These are phyloP conservation scores for Cicer cuneatum DNA, from an alignment of 306 rosid species.

Conservation along the genomic window DNA sequence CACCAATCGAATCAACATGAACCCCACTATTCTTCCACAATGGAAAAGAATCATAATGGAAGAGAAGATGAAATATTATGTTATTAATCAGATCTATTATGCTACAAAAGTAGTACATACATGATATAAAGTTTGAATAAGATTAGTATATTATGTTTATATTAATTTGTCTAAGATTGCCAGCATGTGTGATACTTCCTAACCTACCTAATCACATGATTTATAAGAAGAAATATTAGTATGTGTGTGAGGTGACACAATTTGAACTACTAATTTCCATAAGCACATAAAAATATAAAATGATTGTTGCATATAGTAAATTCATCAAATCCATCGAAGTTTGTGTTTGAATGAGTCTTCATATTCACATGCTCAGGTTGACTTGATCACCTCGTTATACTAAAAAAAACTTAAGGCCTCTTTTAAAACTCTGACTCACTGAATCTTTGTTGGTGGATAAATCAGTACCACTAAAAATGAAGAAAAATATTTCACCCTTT, in stretches of 20 bases:
- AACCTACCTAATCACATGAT: conserved; percentile 58
- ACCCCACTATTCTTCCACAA: conserved; percentile 55
- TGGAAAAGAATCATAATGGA: conserved; percentile 55
- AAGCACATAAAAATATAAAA: neutral
- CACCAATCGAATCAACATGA: conserved; percentile 57
- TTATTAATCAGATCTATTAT: conserved; percentile 45
- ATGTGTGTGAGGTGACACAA: neutral
- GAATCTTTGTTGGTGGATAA: conserved; percentile 42
- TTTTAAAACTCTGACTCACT: conserved; percentile 23
- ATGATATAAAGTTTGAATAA: conserved; percentile 18
- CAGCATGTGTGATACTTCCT: conserved; percentile 56
- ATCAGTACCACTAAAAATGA: neutral
- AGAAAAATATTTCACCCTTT: too few species aligned
- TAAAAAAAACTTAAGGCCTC: conserved; percentile 33
- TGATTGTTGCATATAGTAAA: conserved; percentile 41
- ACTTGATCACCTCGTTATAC: conserved; percentile 40
- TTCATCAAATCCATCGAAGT: conserved; percentile 38
- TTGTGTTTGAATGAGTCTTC: conserved; percentile 49
- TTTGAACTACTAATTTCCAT: neutral
- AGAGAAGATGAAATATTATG: conserved; percentile 46
- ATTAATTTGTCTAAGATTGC: conserved; percentile 38
- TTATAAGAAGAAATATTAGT: neutral
- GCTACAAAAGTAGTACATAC: conserved; percentile 14
- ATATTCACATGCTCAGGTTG: conserved; percentile 42
- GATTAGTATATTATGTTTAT: conserved; percentile 24